Conservation (phyloP, 495 filamentous ascomycete species). For the Aspergillus sclerotioniger region DNA sequence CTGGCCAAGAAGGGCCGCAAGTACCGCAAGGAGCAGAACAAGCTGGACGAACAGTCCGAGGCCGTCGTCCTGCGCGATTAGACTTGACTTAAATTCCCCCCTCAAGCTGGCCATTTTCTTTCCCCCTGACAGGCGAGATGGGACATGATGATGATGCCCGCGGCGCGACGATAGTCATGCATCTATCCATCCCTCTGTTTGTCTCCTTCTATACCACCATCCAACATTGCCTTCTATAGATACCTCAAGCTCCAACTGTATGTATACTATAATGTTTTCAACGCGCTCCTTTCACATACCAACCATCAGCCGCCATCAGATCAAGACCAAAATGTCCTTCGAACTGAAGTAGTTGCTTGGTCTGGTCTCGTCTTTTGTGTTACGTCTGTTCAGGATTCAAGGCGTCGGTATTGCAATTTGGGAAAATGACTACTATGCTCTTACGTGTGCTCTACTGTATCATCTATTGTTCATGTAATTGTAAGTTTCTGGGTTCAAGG, state of each 20-base stretch:
- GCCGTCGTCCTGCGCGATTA: conserved; percentile 24
- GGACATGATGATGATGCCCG: neutral
- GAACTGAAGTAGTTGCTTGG: too few relatives aligned
- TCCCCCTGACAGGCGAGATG: conserved; percentile 5
- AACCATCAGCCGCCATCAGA: too few relatives aligned
- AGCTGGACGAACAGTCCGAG: conserved; percentile 40
- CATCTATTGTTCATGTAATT: too few relatives aligned
- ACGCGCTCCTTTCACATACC: too few relatives aligned
- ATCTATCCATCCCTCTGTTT: conserved; percentile 1
- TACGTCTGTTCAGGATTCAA: too few relatives aligned
- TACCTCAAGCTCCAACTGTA: conserved; percentile 3
- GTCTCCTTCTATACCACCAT: neutral
- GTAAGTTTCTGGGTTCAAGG: too few relatives aligned
- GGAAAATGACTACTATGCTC: too few relatives aligned
- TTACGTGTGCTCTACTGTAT: too few relatives aligned
- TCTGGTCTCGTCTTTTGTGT: too few relatives aligned
- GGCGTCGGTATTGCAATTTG: too few relatives aligned
- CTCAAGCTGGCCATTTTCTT: neutral
- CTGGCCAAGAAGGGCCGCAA: conserved; percentile 43
- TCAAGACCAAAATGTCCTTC: too few relatives aligned
- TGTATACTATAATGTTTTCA: neutral
- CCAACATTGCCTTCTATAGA: conserved; percentile 1
- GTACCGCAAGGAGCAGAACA: conserved; percentile 49
- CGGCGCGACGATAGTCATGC: neutral
- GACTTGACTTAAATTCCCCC: too few relatives aligned